A percentile compares a stretch with the other conserved stretches of the same genome.
Evolutionary conservation across 495 filamentous ascomycete species (phyloP).

Genomic region (Glutinoglossum americanum): DNA sequence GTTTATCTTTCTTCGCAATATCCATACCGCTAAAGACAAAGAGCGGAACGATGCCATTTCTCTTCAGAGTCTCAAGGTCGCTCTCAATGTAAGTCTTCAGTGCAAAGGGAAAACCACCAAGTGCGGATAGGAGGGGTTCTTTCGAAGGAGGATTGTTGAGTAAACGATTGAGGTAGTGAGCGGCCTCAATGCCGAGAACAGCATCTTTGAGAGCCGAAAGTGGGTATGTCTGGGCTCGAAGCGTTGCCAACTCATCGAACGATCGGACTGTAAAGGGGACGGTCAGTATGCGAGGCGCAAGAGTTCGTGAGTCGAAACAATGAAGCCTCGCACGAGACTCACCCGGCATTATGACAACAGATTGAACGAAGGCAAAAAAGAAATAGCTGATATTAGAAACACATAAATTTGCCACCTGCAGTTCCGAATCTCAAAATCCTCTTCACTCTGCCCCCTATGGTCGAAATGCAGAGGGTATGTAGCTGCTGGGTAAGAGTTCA

Average conservation of each 20-base stretch:
- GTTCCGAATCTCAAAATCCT: not conserved
- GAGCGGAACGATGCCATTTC: conserved; percentile 39
- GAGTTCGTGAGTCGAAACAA: not conserved
- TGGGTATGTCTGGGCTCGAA: conserved; percentile 29
- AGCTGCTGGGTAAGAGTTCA: not conserved
- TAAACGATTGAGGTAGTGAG: conserved; percentile 62
- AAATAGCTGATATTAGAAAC: not conserved
- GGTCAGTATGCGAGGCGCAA: not conserved
- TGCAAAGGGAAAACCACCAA: conserved; percentile 74
- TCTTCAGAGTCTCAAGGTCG: conserved; percentile 47
- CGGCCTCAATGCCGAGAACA: conserved; percentile 70
- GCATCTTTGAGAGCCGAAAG: conserved; percentile 46
- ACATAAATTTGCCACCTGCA: not conserved
- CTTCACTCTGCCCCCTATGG: not conserved
- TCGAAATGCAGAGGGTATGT: not conserved
- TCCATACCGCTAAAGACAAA: conserved; percentile 85
- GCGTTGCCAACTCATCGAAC: conserved; percentile 33
- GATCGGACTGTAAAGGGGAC: conserved; percentile 23
- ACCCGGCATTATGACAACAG: conserved; percentile 2
- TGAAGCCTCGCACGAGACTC: not conserved
- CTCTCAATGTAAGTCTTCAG: conserved; percentile 45
- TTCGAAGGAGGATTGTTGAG: conserved; percentile 42
- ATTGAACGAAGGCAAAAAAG: not conserved
- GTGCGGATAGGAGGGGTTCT: conserved; percentile 72
- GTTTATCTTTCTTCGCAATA: conserved; percentile 45